Conservation (phyloP, 495 filamentous ascomycete genomes). For the Hapsidospora chrysogenum region DNA sequence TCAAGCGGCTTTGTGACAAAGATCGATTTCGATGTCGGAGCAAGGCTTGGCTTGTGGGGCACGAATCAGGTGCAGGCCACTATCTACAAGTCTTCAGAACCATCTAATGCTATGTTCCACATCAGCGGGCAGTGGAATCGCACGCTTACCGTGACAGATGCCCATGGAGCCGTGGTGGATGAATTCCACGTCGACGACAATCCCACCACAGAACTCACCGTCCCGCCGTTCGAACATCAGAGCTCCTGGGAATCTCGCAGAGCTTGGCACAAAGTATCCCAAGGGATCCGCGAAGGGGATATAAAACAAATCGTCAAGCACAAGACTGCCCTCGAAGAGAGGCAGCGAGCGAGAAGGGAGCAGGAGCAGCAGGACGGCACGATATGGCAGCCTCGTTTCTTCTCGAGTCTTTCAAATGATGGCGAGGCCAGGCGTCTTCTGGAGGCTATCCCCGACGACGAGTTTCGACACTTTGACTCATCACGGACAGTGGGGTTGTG, state of each 20-base stretch:
- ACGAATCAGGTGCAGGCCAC: slow-evolving; percentile 3
- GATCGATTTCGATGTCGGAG: slow-evolving; percentile 19
- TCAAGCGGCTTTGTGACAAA: slow-evolving; percentile 17
- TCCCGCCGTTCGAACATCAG: slow-evolving; percentile 15
- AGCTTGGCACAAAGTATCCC: slow-evolving; percentile 22
- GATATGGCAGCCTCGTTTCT: slow-evolving; percentile 43
- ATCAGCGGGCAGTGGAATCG: background rate
- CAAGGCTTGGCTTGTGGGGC: slow-evolving; percentile 16
- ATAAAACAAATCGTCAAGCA: slow-evolving; percentile 16
- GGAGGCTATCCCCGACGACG: background rate
- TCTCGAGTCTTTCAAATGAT: slow-evolving; percentile 4
- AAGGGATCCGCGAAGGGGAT: slow-evolving; percentile 14
- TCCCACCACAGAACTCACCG: slow-evolving; percentile 8
- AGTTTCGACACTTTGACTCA: background rate
- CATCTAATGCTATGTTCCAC: background rate
- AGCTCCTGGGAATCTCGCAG: slow-evolving; percentile 25
- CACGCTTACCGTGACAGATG: background rate
- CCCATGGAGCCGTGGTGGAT: slow-evolving; percentile 12
- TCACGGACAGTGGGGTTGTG: background rate
- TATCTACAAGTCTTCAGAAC: background rate
- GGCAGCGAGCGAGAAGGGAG: slow-evolving; percentile 40
- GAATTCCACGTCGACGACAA: slow-evolving; percentile 13
- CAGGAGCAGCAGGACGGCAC: slow-evolving; percentile 37
- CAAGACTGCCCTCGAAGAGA: slow-evolving; percentile 22
- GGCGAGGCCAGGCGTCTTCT: slow-evolving; percentile 4